Conservation (phyloP, 192 early-diverging fungal genomes). For the Linnemannia schmuckeri region DNA sequence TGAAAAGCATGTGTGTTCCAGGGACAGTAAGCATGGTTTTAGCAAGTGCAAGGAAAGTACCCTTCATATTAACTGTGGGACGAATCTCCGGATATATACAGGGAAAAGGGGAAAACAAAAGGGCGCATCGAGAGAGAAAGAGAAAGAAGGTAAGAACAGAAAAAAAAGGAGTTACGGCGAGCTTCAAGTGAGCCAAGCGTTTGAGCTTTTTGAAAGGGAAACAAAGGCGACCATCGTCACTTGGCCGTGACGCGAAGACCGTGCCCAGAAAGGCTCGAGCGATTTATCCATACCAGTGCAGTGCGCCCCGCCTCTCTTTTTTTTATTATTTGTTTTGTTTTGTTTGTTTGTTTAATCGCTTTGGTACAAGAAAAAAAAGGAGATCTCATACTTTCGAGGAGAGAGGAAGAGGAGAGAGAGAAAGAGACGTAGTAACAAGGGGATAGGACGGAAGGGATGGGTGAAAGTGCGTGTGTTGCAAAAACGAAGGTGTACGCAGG, state of each 20-base stretch:
- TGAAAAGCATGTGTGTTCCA: background rate
- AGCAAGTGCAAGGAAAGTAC: too few relatives aligned
- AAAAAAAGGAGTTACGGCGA: background rate
- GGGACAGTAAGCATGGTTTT: background rate
- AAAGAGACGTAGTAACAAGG: background rate
- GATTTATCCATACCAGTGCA: background rate
- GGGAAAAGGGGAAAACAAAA: background rate
- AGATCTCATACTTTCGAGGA: background rate
- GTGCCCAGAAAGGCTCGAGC: background rate
- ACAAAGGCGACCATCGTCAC: background rate
- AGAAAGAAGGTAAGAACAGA: background rate
- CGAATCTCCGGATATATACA: background rate
- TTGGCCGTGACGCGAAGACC: background rate
- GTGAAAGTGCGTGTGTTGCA: background rate
- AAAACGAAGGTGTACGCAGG: background rate
- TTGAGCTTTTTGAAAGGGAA: background rate
- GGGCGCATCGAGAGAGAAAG: background rate
- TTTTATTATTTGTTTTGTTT: background rate
- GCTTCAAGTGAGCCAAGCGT: background rate
- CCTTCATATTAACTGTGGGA: background rate
- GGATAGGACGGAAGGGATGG: background rate
- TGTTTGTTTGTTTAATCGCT: background rate
- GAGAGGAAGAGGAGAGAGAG: too few relatives aligned
- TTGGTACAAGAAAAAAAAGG: background rate
- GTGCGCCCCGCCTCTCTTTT: background rate